These are phyloP conservation scores for Rhizopogon sp. DNA, from an alignment of 768 basidiomycete species.

Conservation along the genomic window DNA sequence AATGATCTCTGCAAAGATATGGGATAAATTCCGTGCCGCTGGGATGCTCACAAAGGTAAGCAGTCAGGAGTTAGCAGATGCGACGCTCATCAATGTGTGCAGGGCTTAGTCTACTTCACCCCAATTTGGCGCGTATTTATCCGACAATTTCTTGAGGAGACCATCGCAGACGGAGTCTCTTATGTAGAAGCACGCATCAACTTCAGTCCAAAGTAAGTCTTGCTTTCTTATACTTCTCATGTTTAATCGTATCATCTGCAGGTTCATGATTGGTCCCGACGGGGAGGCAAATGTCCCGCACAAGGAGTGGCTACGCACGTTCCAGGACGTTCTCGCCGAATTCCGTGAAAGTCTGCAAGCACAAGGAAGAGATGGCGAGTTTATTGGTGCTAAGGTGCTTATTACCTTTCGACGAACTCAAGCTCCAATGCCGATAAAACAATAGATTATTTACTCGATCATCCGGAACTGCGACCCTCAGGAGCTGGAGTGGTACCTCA, in stretches of 20 bases:
- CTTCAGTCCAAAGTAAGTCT: constrained; percentile 50
- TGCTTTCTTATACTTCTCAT: not conserved
- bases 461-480: constrained; percentile 50
- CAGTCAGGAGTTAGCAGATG: not conserved
- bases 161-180: constrained; percentile 65
- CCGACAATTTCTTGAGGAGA: constrained; percentile 54
- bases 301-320: constrained; percentile 50
- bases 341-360: constrained; percentile 46
- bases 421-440: not conserved
- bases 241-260: constrained; percentile 16
- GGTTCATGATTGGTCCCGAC: constrained; percentile 52
- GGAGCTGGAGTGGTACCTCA: constrained; percentile 59
- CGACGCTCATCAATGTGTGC: not conserved
- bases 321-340: constrained; percentile 46
- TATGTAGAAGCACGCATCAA: constrained; percentile 69
- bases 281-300: constrained; percentile 57
- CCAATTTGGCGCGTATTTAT: constrained; percentile 62
- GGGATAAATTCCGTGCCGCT: constrained; percentile 63
- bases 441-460: constrained; percentile 68
- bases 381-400: constrained; percentile 55
- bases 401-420: not conserved
- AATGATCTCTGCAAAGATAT: constrained; percentile 45
- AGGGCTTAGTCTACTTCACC: constrained; percentile 40
- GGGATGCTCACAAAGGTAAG: constrained; percentile 45
- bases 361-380: constrained; percentile 53